Percentiles rank a stretch among this genome's conserved stretches.
phyloP scores from a whole-genome alignment of 176 grass and related monocot species.

The Bonia amplexicaulis region DNA sequence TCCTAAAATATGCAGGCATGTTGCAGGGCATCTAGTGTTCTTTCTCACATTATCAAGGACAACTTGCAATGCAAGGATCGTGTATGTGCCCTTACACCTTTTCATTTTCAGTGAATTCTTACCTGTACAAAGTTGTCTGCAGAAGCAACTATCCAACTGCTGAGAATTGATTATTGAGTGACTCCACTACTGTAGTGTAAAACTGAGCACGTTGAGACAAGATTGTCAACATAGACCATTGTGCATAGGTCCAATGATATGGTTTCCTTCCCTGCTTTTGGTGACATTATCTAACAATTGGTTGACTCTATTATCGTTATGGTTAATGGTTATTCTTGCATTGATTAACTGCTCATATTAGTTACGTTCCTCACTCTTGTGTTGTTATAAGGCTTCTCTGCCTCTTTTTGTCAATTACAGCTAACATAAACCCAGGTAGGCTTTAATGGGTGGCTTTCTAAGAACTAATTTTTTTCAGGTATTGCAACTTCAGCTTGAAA shows the following conservation, averaged over 20 bases:
- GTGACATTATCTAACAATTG: not conserved
- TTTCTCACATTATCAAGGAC: slow-evolving; percentile 91
- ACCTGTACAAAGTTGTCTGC: not conserved
- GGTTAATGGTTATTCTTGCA: not conserved
- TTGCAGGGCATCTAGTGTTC: slow-evolving; percentile 84
- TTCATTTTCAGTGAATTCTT: slow-evolving; percentile 24
- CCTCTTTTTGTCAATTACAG: slow-evolving; percentile 6
- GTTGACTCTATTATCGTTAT: not conserved
- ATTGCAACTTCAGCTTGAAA: slow-evolving; percentile 78
- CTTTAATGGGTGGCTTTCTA: not conserved
- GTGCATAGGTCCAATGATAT: not conserved
- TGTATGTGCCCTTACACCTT: slow-evolving; percentile 50
- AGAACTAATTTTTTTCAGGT: slow-evolving; percentile 47
- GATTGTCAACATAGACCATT: slow-evolving; percentile 1
- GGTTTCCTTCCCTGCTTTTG: not conserved
- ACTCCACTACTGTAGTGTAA: slow-evolving; percentile 11
- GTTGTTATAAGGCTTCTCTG: not conserved
- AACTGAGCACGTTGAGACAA: not conserved
- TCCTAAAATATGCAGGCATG: slow-evolving; percentile 67
- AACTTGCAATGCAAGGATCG: slow-evolving; percentile 90
- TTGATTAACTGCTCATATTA: not conserved
- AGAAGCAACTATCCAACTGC: not conserved
- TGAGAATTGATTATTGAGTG: slow-evolving; percentile 2
- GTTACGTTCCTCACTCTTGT: not conserved
- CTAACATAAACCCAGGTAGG: not conserved